Evolutionary conservation across 1,284 basidiomycete genomes (phyloP).

Genomic region (Trametes sp.): DNA sequence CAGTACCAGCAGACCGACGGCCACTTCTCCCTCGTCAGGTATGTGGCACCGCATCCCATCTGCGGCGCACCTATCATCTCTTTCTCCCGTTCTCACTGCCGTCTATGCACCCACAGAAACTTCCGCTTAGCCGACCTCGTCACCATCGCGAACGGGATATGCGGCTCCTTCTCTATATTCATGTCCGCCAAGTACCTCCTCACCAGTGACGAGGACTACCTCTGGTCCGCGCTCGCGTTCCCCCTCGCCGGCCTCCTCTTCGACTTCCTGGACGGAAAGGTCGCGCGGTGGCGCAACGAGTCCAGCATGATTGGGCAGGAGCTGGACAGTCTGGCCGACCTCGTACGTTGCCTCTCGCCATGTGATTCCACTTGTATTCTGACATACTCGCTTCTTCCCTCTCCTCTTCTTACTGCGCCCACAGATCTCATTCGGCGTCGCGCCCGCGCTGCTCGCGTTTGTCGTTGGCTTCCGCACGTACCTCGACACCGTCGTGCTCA

Average conservation of each 20-base stretch:
- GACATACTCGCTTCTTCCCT: background rate
- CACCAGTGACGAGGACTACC: conserved; percentile 80
- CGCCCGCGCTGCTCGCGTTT: conserved; percentile 93
- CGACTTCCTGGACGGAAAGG: conserved; percentile 97
- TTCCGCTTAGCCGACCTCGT: conserved; percentile 98
- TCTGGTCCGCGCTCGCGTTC: conserved; percentile 88
- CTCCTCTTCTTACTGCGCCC: too few species aligned
- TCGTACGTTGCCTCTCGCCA: conserved; percentile 60
- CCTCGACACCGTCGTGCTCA: conserved; percentile 88
- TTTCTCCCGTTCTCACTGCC: background rate
- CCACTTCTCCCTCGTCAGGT: conserved; percentile 96
- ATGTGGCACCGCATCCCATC: conserved; percentile 31
- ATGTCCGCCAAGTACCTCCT: conserved; percentile 90
- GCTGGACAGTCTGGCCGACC: conserved; percentile 95
- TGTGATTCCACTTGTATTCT: conserved; percentile 22
- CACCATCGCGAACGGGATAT: conserved; percentile 99
- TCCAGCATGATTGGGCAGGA: conserved; percentile 98
- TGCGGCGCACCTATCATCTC: background rate
- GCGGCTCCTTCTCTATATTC: conserved; percentile 95
- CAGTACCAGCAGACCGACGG: conserved; percentile 90
- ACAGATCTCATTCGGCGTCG: conserved; percentile 97
- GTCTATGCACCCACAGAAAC: conserved; percentile 68
- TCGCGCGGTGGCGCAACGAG: conserved; percentile 96
- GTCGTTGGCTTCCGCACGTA: conserved; percentile 89
- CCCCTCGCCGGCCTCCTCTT: conserved; percentile 98